These are phyloP conservation scores for Naganishia antarctica DNA, from an alignment of 768 basidiomycete species.

Conservation along the genomic window DNA sequence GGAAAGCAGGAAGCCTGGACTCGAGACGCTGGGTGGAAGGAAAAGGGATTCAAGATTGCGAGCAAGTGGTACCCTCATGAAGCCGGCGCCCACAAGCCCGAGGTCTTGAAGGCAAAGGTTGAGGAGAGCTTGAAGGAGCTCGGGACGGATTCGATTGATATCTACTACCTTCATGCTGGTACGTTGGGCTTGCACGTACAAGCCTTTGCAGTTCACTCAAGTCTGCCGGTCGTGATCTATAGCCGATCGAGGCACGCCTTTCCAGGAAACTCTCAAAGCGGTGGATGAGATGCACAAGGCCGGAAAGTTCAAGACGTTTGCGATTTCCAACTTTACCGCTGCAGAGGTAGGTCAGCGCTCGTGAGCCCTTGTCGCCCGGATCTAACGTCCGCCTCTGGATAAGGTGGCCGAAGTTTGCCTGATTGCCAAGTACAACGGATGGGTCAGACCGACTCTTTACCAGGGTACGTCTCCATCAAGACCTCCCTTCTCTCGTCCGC, in stretches of 20 bases:
- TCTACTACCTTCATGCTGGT: constrained; percentile 56
- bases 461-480: constrained; percentile 50
- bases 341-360: constrained; percentile 49
- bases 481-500: not conserved
- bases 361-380: no score
- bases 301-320: constrained; percentile 56
- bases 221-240: not conserved
- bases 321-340: constrained; percentile 53
- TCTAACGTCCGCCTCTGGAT: no score
- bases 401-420: constrained; percentile 54
- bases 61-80: constrained; percentile 58
- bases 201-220: no score
- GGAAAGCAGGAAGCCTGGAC: constrained; percentile 38
- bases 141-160: constrained; percentile 54
- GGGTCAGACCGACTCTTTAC: constrained; percentile 55
- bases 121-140: constrained; percentile 52
- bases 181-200: no score
- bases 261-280: constrained; percentile 54
- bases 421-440: constrained; percentile 53
- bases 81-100: constrained; percentile 39
- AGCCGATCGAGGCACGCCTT: constrained; percentile 53
- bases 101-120: constrained; percentile 50
- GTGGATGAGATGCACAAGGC: constrained; percentile 56
- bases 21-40: constrained; percentile 50
- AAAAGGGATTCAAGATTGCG: constrained; percentile 57